A percentile compares a stretch with the other conserved stretches of the same genome.
These are phyloP conservation scores for Anthracocystis panici-leucophaei DNA, from an alignment of 1,284 basidiomycete genomes.

Conservation along the genomic window DNA sequence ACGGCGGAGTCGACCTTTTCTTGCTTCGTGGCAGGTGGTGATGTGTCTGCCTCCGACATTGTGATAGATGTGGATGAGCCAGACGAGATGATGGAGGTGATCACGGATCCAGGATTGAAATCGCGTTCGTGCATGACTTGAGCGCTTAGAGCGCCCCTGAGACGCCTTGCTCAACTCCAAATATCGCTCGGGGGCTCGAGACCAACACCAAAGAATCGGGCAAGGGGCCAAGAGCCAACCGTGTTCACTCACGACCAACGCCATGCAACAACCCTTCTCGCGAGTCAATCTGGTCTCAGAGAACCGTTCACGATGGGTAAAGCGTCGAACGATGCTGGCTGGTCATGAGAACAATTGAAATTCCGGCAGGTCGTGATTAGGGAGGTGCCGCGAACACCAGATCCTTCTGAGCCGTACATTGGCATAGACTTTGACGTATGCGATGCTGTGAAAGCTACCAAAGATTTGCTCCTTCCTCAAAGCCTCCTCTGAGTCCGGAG, in stretches of 20 bases:
- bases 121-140: not conserved
- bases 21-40: slow-evolving; percentile 12
- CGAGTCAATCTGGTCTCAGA: not conserved
- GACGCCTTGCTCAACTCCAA: slow-evolving; percentile 12
- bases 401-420: slow-evolving; percentile 33
- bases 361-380: slow-evolving; percentile 39
- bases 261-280: not conserved
- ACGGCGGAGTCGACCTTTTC: slow-evolving; percentile 28
- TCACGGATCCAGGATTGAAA: not conserved
- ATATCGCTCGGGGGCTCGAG: not conserved
- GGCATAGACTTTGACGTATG: slow-evolving; percentile 25
- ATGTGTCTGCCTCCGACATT: slow-evolving; percentile 20
- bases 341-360: slow-evolving; percentile 29
- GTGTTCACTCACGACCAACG: not conserved
- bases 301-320: too few species aligned
- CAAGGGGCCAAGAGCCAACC: not conserved
- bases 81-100: slow-evolving; percentile 1
- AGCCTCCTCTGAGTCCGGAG: not conserved
- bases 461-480: not conserved
- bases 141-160: slow-evolving; percentile 12
- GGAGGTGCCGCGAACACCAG: slow-evolving; percentile 28
- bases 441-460: slow-evolving; percentile 20
- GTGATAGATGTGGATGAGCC: not conserved
- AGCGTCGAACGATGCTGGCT: not conserved
- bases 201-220: slow-evolving; percentile 1